Conservation (phyloP, 257 asterid genomes). For the Avicennia marina region DNA sequence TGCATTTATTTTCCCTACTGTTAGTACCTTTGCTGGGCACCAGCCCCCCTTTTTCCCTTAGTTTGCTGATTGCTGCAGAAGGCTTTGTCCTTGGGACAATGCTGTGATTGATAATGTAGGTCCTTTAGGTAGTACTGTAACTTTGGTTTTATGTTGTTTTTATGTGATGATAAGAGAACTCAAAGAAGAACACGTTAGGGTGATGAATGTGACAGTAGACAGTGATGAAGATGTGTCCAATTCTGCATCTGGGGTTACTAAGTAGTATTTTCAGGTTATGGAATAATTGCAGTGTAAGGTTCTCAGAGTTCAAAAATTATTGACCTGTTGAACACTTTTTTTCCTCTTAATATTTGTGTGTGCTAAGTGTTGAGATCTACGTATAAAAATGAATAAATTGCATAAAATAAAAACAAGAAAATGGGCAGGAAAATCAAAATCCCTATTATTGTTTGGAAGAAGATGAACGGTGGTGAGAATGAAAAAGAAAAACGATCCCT, state of each 20-base stretch:
- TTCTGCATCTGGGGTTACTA: background rate
- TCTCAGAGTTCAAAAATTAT: background rate
- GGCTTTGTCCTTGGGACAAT: background rate
- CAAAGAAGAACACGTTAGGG: background rate
- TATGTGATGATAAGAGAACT: background rate
- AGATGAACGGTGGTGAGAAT: no score
- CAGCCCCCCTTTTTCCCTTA: background rate
- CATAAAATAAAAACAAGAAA: no score
- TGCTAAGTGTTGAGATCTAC: no score
- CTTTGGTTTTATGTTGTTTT: background rate
- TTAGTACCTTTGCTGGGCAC: slow-evolving; percentile 1
- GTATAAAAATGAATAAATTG: no score
- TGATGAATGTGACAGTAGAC: slow-evolving; percentile 10
- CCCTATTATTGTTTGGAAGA: no score
- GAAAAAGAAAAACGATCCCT: no score
- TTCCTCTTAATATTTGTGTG: no score
- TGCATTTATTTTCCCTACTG: background rate
- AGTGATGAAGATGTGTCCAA: background rate
- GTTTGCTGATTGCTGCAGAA: background rate
- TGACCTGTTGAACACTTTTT: background rate
- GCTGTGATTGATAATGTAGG: background rate
- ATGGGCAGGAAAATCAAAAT: no score
- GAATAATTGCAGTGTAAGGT: background rate
- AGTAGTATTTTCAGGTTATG: background rate
- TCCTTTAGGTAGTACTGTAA: background rate